phyloP scores from a whole-genome alignment of 768 basidiomycete genomes.

The Podaxis sp. region DNA sequence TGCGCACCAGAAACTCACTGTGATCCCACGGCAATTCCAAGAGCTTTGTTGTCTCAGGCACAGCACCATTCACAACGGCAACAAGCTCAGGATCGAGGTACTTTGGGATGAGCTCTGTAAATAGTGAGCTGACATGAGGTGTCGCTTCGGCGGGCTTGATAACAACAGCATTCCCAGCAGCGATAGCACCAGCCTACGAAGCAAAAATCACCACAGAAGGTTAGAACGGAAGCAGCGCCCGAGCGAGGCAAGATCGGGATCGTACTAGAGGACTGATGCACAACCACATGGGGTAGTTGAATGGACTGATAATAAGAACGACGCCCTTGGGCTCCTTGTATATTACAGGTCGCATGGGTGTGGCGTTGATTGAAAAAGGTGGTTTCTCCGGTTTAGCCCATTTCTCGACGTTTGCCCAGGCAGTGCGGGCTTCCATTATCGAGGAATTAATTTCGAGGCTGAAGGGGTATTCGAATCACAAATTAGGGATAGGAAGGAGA shows the following conservation, averaged over 20 bases:
- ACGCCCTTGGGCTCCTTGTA: conserved; percentile 79
- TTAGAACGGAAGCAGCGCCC: neutral
- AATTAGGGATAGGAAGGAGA: neutral
- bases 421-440: conserved; percentile 50
- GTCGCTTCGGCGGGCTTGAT: conserved; percentile 78
- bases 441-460: conserved; percentile 64
- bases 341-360: conserved; percentile 60
- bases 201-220: neutral
- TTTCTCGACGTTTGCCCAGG: conserved; percentile 64
- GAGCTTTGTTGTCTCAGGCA: conserved; percentile 60
- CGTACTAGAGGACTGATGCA: conserved; percentile 58
- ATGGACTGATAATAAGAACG: conserved; percentile 67
- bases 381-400: conserved; percentile 72
- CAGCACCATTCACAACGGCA: conserved; percentile 67
- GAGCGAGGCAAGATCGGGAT: conserved; percentile 6
- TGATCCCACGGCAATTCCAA: conserved; percentile 8
- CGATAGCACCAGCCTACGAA: conserved; percentile 61
- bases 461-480: neutral
- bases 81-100: conserved; percentile 71
- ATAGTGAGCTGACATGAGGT: conserved; percentile 52
- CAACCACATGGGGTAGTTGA: conserved; percentile 74
- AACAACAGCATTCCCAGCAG: conserved; percentile 71
- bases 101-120: conserved; percentile 68
- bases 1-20: neutral
- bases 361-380: conserved; percentile 54